Evolutionary conservation across 441 rosid genomes (phyloP).

Genomic region (Populus hybrid): DNA sequence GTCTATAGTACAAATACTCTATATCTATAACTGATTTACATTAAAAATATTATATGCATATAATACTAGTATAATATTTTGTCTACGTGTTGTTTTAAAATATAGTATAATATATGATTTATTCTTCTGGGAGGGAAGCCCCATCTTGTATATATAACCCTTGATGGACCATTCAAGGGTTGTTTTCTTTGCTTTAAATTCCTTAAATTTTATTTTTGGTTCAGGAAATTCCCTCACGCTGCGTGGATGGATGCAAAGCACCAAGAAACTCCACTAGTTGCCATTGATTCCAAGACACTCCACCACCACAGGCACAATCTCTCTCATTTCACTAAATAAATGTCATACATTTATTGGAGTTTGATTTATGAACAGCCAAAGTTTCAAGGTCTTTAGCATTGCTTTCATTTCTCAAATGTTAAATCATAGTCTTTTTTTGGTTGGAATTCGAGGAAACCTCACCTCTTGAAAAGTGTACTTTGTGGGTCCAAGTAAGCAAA

Average conservation of each 20-base stretch:
- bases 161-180: no score
- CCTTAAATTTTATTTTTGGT: background rate
- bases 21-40: no score
- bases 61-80: no score
- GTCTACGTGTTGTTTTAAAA: rapidly evolving
- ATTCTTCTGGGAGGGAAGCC: no score
- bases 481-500: rapidly evolving
- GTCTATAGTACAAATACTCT: no score
- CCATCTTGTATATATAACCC: no score
- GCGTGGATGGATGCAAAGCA: background rate
- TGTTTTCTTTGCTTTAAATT: no score
- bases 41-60: no score
- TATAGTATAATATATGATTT: no score
- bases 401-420: no score
- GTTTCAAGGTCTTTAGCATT: background rate
- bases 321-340: background rate
- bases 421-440: background rate
- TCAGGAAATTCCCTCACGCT: background rate
- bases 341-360: background rate
- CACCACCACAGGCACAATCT: background rate
- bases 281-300: background rate
- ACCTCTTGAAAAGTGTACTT: no score
- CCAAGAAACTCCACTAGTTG: background rate
- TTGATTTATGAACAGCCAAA: background rate
- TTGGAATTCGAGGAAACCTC: no score